Evolutionary conservation across 202 grass and related monocot species (phyloP).

Genomic region (Elaeis oleifera): DNA sequence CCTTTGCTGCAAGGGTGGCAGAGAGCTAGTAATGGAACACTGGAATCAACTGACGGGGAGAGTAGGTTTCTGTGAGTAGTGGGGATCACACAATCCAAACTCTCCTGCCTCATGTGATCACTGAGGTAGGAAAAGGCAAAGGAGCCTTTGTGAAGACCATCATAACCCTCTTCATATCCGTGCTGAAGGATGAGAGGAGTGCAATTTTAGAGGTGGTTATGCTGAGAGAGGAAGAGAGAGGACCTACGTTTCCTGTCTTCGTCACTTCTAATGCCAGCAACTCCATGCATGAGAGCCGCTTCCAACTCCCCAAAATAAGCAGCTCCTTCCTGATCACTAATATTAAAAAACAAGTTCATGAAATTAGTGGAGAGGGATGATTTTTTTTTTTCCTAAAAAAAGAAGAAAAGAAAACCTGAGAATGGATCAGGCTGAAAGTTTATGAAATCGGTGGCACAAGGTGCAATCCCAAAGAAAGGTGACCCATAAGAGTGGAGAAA

Average conservation of each 20-base stretch:
- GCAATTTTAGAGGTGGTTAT: too few relatives aligned
- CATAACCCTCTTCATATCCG: neutral
- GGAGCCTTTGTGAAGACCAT: conserved; percentile 2
- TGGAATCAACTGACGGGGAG: neutral
- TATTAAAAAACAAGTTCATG: neutral
- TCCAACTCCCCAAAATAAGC: conserved; percentile 77
- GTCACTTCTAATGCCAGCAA: conserved; percentile 43
- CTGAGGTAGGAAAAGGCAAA: neutral
- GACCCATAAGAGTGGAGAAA: too few relatives aligned
- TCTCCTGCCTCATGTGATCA: neutral
- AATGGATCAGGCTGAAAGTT: too few relatives aligned
- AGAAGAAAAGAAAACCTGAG: too few relatives aligned
- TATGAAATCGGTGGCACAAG: too few relatives aligned
- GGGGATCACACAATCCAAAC: neutral
- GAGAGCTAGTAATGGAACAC: conserved; percentile 24
- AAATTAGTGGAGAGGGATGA: too few relatives aligned
- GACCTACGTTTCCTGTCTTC: conserved; percentile 39
- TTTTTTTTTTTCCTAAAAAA: too few relatives aligned
- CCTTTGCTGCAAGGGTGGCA: conserved; percentile 32
- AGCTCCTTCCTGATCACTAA: conserved; percentile 54
- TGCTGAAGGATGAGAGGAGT: conserved; percentile 18
- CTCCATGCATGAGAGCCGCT: conserved; percentile 76
- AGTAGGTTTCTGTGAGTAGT: conserved; percentile 26
- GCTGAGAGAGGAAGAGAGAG: conserved; percentile 1
- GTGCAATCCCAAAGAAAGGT: too few relatives aligned